phyloP scores from a whole-genome alignment of 805 yeast genomes.

The Candida vaughaniae region DNA sequence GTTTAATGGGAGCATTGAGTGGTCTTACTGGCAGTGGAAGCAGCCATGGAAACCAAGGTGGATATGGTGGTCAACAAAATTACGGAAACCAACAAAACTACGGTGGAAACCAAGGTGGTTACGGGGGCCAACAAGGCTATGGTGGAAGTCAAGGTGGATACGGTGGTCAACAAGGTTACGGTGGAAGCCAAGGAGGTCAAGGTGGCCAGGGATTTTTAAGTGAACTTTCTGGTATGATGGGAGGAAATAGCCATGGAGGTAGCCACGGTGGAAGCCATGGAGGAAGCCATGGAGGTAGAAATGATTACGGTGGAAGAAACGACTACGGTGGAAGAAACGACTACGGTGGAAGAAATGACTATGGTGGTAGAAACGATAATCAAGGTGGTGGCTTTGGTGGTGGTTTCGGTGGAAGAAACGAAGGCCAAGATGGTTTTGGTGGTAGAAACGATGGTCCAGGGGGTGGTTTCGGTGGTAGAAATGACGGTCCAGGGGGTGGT shows the following conservation, averaged over 20 bases:
- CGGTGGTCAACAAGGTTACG: constrained; percentile 17
- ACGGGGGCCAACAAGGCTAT: constrained; percentile 9
- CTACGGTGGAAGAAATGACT: constrained; percentile 8
- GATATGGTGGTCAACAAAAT: constrained; percentile 14
- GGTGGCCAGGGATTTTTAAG: constrained; percentile 1
- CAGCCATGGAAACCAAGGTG: constrained; percentile 10
- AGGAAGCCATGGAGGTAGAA: constrained; percentile 12
- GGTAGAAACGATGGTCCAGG: constrained; percentile 13
- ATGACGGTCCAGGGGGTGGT: background rate
- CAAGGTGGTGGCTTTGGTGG: constrained; percentile 14
- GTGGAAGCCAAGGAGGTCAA: constrained; percentile 14
- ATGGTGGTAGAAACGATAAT: constrained; percentile 3
- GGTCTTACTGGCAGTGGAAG: constrained; percentile 2
- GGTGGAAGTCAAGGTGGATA: constrained; percentile 14
- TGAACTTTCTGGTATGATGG: constrained; percentile 1
- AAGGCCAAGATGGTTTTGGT: constrained; percentile 5
- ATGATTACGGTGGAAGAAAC: constrained; percentile 9
- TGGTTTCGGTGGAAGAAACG: constrained; percentile 8
- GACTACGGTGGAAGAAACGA: constrained; percentile 8
- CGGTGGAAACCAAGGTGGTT: constrained; percentile 16
- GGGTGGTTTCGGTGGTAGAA: constrained; percentile 1
- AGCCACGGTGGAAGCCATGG: constrained; percentile 19
- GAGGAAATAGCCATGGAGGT: constrained; percentile 14
- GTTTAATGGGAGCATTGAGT: constrained; percentile 1
- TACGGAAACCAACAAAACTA: constrained; percentile 7